Evolutionary conservation across 106 monocot genomes (phyloP), one percentile per base, ranked within the genome.

Genomic region (Xerophyta viscosa): DNA sequence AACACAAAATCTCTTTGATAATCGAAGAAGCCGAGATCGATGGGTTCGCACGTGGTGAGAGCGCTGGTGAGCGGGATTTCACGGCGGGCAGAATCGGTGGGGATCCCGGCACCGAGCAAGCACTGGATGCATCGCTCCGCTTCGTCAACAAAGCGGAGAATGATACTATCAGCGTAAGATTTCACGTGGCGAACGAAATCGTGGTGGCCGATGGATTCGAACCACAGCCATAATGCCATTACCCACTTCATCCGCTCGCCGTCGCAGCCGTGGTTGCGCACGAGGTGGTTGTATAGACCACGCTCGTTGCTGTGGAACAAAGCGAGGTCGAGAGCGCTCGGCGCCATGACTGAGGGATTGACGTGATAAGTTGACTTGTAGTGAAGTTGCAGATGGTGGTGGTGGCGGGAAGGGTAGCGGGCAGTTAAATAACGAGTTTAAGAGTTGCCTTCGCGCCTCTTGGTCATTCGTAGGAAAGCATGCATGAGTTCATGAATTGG

Each of bases 281-380:
- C 46, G 46, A 46, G 46, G 19, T 46, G 46, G 3, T 46, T 3
- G 46, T 46, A 46, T 7, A 46, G 46, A 19, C 20, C 46, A 7
- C 46, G n/a, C 20, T 46, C 46, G 46, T 46, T 19, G 46, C 46
- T 14, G 46, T 46, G 46, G 46, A 46, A 46, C 46, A 46, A 19
- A 2, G 46, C 46, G 46, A 46, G 46, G 20, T 46, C 46, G 20
- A 46, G 46, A 46, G 46, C 19, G 4, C 18, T 11, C 2, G 46
- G 46, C 18, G 17, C 46, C 46, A 20, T 19, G n/a, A n/a, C n/a
- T n/a, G n/a, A n/a, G n/a, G n/a, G n/a, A n/a, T n/a, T n/a, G n/a
- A n/a, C n/a, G n/a, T n/a, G n/a, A n/a, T n/a, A n/a, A n/a, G n/a
- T n/a, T n/a, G n/a, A n/a, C n/a, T n/a, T n/a, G n/a, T n/a, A n/a